Conservation (phyloP, 805 yeast species). For the Komagataella mondaviorum region DNA sequence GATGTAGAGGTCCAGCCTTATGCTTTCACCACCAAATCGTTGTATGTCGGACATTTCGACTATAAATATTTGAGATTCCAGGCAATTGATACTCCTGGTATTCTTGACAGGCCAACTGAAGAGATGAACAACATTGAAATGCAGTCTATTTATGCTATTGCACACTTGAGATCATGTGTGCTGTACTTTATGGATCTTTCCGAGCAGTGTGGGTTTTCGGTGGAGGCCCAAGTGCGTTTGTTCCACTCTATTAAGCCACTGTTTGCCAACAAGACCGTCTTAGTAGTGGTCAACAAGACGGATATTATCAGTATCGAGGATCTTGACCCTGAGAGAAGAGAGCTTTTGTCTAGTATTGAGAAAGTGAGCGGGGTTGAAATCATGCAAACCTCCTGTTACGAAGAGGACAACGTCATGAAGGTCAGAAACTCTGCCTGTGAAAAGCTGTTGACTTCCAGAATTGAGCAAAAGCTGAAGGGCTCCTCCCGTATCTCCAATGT, state of each 20-base stretch:
- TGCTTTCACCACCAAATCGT: constrained; percentile 95
- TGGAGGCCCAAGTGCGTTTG: constrained; percentile 93
- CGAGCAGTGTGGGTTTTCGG: constrained; percentile 97
- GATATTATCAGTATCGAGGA: constrained; percentile 84
- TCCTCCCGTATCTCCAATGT: constrained; percentile 80
- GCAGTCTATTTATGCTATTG: constrained; percentile 98
- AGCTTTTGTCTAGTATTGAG: constrained; percentile 49
- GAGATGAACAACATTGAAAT: constrained; percentile 99
- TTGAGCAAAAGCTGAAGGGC: constrained; percentile 93
- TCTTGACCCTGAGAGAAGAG: constrained; percentile 63
- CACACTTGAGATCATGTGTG: constrained; percentile 93
- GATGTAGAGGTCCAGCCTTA: constrained; percentile 99
- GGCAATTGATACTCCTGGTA: constrained; percentile 99
- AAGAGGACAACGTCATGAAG: constrained; percentile 89
- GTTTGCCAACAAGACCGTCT: constrained; percentile 91
- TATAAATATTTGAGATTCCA: constrained; percentile 95
- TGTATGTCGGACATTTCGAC: constrained; percentile 97
- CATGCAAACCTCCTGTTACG: constrained; percentile 85
- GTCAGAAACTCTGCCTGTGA: constrained; percentile 97
- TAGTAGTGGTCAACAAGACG: constrained; percentile 91
- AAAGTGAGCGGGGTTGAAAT: constrained; percentile 76
- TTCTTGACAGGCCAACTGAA: constrained; percentile 95
- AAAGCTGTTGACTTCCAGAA: constrained; percentile 85
- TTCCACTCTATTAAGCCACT: constrained; percentile 96
- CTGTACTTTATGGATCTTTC: constrained; percentile 96